Percentiles rank a stretch among this genome's conserved stretches.
These are phyloP conservation scores for Pouteria glomerata DNA, from an alignment of 148 eudicot genomes.

Conservation along the genomic window DNA sequence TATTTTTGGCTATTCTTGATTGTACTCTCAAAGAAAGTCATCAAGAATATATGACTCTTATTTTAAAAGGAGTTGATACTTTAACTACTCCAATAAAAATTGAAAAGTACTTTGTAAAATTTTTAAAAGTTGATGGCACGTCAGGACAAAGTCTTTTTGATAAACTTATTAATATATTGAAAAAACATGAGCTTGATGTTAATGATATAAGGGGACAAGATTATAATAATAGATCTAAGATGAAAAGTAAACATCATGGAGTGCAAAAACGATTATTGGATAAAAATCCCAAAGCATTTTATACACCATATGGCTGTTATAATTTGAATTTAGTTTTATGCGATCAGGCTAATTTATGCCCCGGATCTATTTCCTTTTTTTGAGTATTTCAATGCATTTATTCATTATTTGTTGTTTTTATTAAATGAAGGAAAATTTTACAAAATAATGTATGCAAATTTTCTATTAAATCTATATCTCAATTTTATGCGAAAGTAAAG, in stretches of 20 bases:
- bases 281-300: neutral
- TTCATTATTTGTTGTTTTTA: neutral
- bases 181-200: neutral
- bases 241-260: neutral
- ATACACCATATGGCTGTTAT: neutral
- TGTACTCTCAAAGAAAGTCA: neutral
- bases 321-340: neutral
- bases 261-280: neutral
- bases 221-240: neutral
- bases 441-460: neutral
- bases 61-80: neutral
- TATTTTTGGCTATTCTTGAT: neutral
- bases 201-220: neutral
- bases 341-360: neutral
- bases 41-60: neutral
- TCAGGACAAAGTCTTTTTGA: neutral
- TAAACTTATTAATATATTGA: neutral
- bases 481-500: neutral
- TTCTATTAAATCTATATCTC: neutral
- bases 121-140: neutral
- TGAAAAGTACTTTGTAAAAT: neutral
- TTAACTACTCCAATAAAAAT: neutral
- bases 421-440: neutral
- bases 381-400: neutral
- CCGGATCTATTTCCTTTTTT: neutral